Evolutionary conservation across 1,139 yeast species (phyloP), one percentile per base, ranked within the genome.

Genomic region (Kluyveromyces sp.): DNA sequence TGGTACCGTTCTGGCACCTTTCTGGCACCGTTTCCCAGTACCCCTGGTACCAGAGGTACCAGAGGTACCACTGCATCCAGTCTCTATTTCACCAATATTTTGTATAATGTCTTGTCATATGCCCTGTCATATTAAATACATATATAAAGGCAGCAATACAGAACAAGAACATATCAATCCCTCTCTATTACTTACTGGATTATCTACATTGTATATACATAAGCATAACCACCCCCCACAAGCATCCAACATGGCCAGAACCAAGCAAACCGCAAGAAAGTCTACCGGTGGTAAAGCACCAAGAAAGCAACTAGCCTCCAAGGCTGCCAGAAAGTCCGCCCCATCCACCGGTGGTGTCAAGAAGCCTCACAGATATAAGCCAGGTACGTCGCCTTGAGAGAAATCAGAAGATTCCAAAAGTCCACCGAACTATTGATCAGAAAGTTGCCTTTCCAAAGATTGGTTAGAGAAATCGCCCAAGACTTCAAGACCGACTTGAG

Each of bases 281-380:
- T 88, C 97, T 64, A 88, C 96, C 68, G 96, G 96, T 83, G 97
- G 97, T 78, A 90, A 90, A 75, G 97, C 97, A 58, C 97, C 97
- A 80, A 87, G 97, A 84, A 90, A 90, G 79, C 96, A 89, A 77
- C 81, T 90, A 69, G 97, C 97, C 66, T 89, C 97, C 61, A 90
- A 90, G 85, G 97, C 96, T 65, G 97, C 97, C 63, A 85, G 97
- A 82, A 90, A 90, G 77, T 89, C 97, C 50, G 97, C 97, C 52
- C 92, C 95, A 77, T 78, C 96, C 57, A 82, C 96, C 58, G 97
- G 97, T 72, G 97, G 97, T 83, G 97, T 90, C 71, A 90, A 90
- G 90, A 90, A 90, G 81, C 97, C 97, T 62, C 97, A 90, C 88
- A 88, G 97, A 85, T 90, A 89, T 79, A 90, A 89, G 92, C 97